phyloP scores from a whole-genome alignment of 176 grass and related monocot genomes.

The Aegilops bicornis region DNA sequence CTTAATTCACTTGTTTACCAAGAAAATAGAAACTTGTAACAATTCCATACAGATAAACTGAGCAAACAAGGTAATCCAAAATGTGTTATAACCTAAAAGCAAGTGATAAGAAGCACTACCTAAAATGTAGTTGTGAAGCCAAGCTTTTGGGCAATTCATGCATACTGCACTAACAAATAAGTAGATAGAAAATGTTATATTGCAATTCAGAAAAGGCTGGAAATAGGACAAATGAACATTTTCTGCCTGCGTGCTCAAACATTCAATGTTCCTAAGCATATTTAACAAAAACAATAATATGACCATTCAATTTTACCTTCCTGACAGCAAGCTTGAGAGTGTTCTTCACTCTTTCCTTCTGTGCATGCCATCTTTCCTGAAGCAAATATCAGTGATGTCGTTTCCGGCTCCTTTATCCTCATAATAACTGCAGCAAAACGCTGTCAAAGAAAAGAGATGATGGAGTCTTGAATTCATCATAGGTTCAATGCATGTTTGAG shows the following conservation, averaged over 20 bases:
- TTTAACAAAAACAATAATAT: neutral
- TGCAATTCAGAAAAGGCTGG: conserved; percentile 5
- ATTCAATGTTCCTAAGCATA: conserved; percentile 12
- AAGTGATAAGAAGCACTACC: conserved; percentile 27
- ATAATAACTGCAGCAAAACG: conserved; percentile 78
- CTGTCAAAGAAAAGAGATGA: conserved; percentile 2
- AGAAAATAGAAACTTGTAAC: too few species aligned
- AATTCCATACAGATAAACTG: too few species aligned
- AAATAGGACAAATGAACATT: conserved; percentile 7
- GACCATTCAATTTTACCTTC: conserved; percentile 24
- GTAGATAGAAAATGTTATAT: conserved; percentile 1
- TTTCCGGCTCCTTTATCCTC: conserved; percentile 80
- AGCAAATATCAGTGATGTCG: conserved; percentile 67
- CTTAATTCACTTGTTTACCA: too few species aligned
- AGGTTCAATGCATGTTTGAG: too few species aligned
- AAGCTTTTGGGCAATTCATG: conserved; percentile 72
- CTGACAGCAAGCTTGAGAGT: conserved; percentile 49
- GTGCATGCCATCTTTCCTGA: conserved; percentile 87
- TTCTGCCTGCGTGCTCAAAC: neutral
- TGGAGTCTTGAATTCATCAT: too few species aligned
- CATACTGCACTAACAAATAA: conserved; percentile 49
- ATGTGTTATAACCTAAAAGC: neutral
- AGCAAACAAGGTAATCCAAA: too few species aligned
- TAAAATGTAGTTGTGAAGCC: conserved; percentile 59
- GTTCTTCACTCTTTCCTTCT: conserved; percentile 63